Evolutionary conservation across 768 basidiomycete species (phyloP).

Genomic region (Trametes meyenii): DNA sequence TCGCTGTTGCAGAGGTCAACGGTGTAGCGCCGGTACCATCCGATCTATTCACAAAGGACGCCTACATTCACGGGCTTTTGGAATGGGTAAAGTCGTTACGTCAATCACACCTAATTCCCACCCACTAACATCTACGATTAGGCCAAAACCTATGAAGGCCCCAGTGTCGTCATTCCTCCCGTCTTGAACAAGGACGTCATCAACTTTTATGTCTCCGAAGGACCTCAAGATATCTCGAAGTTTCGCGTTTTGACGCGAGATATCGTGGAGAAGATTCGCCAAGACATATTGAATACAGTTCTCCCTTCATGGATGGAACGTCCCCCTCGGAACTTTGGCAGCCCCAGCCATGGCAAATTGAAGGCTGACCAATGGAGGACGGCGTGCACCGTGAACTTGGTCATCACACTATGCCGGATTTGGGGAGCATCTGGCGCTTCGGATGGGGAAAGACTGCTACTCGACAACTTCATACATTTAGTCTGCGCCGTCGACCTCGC

Average conservation of each 20-base stretch:
- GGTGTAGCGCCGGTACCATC: not conserved
- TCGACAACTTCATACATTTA: constrained; percentile 36
- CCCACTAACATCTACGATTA: not conserved
- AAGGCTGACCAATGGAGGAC: constrained; percentile 38
- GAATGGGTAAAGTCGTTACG: not conserved
- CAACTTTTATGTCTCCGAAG: not conserved
- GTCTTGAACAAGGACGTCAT: not conserved
- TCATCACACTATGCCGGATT: constrained; percentile 39
- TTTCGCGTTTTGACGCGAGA: not conserved
- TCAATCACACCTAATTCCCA: too few species aligned
- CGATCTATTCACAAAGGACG: not conserved
- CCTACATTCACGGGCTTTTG: not conserved
- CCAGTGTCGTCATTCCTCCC: not conserved
- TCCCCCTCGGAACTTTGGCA: constrained; percentile 21
- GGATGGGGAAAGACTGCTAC: constrained; percentile 10
- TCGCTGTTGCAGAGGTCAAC: not conserved
- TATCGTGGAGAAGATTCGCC: not conserved
- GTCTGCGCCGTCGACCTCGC: constrained; percentile 28
- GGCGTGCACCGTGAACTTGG: constrained; percentile 36
- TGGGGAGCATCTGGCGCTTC: constrained; percentile 32
- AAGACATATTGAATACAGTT: not conserved
- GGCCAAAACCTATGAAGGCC: not conserved
- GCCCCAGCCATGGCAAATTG: constrained; percentile 20
- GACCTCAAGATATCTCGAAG: not conserved
- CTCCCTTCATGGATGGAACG: constrained; percentile 24